Evolutionary conservation across 1,284 basidiomycete genomes (phyloP).

Genomic region (Apiotrichum gracile): DNA sequence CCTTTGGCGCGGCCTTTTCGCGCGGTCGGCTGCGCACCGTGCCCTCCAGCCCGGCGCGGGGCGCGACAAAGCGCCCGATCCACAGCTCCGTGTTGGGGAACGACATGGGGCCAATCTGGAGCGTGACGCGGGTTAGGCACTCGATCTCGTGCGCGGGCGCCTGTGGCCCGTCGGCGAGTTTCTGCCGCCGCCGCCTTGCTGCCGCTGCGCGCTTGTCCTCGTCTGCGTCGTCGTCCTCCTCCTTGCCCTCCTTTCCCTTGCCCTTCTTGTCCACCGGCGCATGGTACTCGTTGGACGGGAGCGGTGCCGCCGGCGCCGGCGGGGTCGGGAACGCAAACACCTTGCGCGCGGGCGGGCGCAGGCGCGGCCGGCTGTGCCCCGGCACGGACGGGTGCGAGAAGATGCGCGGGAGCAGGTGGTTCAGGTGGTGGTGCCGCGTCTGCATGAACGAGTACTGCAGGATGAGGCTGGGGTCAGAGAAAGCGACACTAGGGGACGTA

Average conservation of each 20-base stretch:
- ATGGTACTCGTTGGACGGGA: conserved; percentile 18
- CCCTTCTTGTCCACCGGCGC: conserved; percentile 8
- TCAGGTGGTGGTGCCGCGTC: conserved; percentile 35
- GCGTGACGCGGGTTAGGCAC: conserved; percentile 36
- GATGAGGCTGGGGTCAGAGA: conserved; percentile 23
- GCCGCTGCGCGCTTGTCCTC: conserved; percentile 1
- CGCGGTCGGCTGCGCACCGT: conserved; percentile 11
- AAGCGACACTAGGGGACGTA: conserved; percentile 11
- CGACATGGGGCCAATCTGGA: conserved; percentile 37
- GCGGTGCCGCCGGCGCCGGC: conserved; percentile 21
- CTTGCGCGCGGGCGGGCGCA: conserved; percentile 25
- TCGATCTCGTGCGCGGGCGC: conserved; percentile 43
- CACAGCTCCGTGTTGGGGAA: conserved; percentile 41
- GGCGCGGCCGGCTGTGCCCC: conserved; percentile 32
- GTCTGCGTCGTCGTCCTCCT: background rate
- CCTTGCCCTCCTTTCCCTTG: conserved; percentile 1
- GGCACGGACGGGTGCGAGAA: conserved; percentile 42
- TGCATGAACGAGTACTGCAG: conserved; percentile 36
- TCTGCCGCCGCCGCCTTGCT: conserved; percentile 7
- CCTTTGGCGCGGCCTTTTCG: background rate
- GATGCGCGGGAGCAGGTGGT: conserved; percentile 37
- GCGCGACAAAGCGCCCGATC: conserved; percentile 41
- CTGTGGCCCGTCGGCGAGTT: conserved; percentile 14
- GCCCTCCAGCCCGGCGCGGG: conserved; percentile 9
- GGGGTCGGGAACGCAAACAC: conserved; percentile 39